phyloP scores from a whole-genome alignment of 129 eudicot species.

The Flaveria brownii region DNA sequence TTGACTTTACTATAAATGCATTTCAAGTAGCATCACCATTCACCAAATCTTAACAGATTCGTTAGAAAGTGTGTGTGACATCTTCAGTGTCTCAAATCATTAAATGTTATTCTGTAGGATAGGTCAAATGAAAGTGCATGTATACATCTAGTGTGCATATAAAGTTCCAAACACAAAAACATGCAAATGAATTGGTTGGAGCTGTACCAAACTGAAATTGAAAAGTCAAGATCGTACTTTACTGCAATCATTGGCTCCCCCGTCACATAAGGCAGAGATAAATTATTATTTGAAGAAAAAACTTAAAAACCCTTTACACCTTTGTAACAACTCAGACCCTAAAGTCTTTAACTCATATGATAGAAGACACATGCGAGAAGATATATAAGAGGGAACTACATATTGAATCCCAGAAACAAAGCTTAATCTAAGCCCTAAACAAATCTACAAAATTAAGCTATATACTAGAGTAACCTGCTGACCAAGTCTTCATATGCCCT shows the following conservation, averaged over 20 bases:
- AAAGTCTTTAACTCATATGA: neutral
- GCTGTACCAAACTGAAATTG: no score
- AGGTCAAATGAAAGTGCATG: neutral
- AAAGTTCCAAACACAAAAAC: no score
- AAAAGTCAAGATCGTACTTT: no score
- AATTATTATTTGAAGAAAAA: neutral
- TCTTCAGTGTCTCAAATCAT: neutral
- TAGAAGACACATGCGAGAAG: neutral
- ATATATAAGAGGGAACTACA: neutral
- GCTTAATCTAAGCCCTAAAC: neutral
- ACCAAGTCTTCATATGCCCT: neutral
- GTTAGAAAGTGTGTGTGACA: neutral
- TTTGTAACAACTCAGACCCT: neutral
- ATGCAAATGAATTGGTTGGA: no score
- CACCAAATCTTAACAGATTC: conserved; percentile 10
- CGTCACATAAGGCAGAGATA: no score
- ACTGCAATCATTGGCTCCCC: neutral
- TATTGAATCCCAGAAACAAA: neutral
- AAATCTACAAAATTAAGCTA: neutral
- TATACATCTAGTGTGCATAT: neutral
- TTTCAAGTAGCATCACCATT: conserved; percentile 6
- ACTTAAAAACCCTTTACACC: no score
- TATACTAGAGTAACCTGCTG: neutral
- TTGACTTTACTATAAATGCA: conserved; percentile 19
- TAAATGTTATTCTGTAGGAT: neutral